Conservation (phyloP, 1,284 basidiomycete genomes). For the Mycena citricolor region DNA sequence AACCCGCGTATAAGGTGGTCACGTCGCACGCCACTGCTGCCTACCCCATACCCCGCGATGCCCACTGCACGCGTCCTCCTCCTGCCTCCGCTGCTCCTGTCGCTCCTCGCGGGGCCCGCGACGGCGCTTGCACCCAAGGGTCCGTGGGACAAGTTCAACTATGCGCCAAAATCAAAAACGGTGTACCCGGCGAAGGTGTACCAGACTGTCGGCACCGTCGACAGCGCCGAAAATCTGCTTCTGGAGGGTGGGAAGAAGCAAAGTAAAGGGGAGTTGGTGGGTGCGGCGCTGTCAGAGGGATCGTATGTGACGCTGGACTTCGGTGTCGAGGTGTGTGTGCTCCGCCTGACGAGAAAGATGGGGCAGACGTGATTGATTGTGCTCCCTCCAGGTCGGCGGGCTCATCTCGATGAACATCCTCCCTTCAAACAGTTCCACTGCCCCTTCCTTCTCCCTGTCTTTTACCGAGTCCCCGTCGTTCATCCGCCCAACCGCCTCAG, state of each 20-base stretch:
- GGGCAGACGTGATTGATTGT: too few relatives aligned
- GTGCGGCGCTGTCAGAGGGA: too few relatives aligned
- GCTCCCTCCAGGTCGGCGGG: slow-evolving; percentile 40
- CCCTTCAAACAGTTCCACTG: slow-evolving; percentile 25
- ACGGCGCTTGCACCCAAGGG: slow-evolving; percentile 36
- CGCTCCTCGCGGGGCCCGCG: too few relatives aligned
- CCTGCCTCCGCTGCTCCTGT: too few relatives aligned
- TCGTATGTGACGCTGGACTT: slow-evolving; percentile 46
- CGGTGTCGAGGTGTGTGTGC: slow-evolving; percentile 39
- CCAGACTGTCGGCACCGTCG: slow-evolving; percentile 32
- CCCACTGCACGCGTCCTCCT: too few relatives aligned
- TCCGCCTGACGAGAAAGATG: background rate
- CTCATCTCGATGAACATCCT: slow-evolving; percentile 42
- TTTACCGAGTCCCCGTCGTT: slow-evolving; percentile 49
- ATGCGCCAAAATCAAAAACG: slow-evolving; percentile 39
- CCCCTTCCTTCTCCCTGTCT: slow-evolving; percentile 36
- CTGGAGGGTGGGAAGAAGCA: slow-evolving; percentile 32
- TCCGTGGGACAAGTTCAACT: slow-evolving; percentile 48
- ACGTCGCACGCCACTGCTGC: too few relatives aligned
- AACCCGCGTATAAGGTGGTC: too few relatives aligned
- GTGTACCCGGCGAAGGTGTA: slow-evolving; percentile 40
- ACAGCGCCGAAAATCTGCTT: slow-evolving; percentile 31
- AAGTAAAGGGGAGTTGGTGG: slow-evolving; percentile 30
- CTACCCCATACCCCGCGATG: too few relatives aligned
- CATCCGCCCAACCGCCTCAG: slow-evolving; percentile 42